These are phyloP conservation scores for Purpureocillium takamizusanense DNA, from an alignment of 2,329 filamentous ascomycete genomes.

Conservation along the genomic window DNA sequence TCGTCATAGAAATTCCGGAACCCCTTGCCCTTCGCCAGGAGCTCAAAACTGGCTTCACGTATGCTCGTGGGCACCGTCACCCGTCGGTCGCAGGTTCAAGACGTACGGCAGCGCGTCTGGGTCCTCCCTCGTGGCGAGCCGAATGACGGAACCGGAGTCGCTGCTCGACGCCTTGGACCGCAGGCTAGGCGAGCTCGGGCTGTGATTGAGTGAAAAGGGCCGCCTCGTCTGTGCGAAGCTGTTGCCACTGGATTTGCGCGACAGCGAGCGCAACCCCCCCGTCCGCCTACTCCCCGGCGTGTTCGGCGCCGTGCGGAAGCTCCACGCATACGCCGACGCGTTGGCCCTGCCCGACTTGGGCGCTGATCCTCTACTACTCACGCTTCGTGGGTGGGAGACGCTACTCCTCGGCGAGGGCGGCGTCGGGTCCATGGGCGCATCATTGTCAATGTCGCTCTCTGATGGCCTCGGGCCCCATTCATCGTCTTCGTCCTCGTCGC, in stretches of 20 bases:
- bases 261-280: constrained; percentile 15
- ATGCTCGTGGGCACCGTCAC: neutral
- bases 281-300: constrained; percentile 36
- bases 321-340: constrained; percentile 34
- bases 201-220: constrained; percentile 27
- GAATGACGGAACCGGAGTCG: constrained; percentile 36
- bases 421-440: constrained; percentile 32
- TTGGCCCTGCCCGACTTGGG: constrained; percentile 21
- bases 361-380: constrained; percentile 22
- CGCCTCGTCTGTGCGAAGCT: constrained; percentile 34
- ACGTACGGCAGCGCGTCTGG: constrained; percentile 25
- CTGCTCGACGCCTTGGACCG: constrained; percentile 25
- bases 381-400: constrained; percentile 16
- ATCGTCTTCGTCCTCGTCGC: constrained; percentile 14
- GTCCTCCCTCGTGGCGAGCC: constrained; percentile 31
- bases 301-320: constrained; percentile 44
- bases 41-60: too few relatives aligned
- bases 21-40: too few relatives aligned
- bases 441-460: constrained; percentile 36
- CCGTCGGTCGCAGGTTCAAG: constrained; percentile 22
- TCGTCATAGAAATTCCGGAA: too few relatives aligned
- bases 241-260: constrained; percentile 25
- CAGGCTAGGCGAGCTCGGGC: constrained; percentile 27
- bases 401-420: constrained; percentile 29
- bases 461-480: constrained; percentile 13